Evolutionary conservation across 202 grass and related monocot genomes (phyloP).

Genomic region (Schoenoplectus tabernaemontani): DNA sequence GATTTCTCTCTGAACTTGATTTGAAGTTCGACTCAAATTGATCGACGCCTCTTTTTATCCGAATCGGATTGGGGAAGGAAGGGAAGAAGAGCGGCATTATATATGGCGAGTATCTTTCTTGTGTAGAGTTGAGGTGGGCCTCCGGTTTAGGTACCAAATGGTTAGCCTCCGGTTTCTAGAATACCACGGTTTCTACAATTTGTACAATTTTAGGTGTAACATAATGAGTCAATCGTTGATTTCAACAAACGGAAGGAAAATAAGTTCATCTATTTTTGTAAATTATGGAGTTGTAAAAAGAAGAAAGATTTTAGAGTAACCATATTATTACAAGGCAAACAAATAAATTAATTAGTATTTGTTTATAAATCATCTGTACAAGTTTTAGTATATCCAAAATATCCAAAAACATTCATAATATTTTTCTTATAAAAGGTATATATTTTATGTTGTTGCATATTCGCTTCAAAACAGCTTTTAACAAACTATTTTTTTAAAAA

Average conservation of each 20-base stretch:
- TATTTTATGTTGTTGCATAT: background rate
- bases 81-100: background rate
- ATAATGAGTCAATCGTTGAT: background rate
- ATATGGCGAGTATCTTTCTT: background rate
- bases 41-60: background rate
- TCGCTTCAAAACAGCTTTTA: background rate
- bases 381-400: too few species aligned
- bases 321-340: too few species aligned
- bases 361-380: background rate
- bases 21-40: background rate
- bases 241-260: background rate
- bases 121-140: background rate
- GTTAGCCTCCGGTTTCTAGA: background rate
- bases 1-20: conserved; percentile 2
- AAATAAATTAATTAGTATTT: background rate
- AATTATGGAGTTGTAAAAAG: background rate
- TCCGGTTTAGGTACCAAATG: conserved; percentile 12
- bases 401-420: too few species aligned
- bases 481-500: background rate
- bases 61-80: background rate
- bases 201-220: background rate
- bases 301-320: background rate
- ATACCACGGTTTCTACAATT: background rate
- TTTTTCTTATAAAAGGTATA: too few species aligned
- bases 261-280: background rate